phyloP scores from a whole-genome alignment of 768 basidiomycete species.

The Psilocybe cubensis region DNA sequence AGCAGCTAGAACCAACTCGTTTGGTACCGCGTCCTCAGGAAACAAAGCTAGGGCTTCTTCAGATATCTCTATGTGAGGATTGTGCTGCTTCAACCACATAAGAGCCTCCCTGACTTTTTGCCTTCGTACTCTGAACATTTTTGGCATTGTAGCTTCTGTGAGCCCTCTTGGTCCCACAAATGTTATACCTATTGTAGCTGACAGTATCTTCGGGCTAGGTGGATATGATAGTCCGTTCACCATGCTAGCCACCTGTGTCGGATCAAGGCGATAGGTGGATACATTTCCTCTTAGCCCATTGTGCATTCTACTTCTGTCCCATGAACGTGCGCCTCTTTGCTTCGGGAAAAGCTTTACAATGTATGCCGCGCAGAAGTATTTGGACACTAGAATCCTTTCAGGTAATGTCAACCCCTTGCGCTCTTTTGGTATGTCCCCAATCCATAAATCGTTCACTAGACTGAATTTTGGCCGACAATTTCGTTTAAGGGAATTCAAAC shows the following conservation, averaged over 20 bases:
- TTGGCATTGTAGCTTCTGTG: neutral
- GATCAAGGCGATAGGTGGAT: constrained; percentile 30
- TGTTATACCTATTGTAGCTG: constrained; percentile 15
- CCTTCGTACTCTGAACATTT: constrained; percentile 20
- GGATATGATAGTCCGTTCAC: neutral
- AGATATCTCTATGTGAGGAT: constrained; percentile 11
- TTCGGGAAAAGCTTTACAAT: constrained; percentile 31
- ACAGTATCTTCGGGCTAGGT: neutral
- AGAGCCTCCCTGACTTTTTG: constrained; percentile 5
- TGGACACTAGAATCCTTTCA: constrained; percentile 32
- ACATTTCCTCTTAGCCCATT: constrained; percentile 26
- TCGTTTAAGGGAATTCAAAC: neutral
- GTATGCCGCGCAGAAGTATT: constrained; percentile 27
- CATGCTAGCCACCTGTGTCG: constrained; percentile 13
- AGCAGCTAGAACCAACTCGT: constrained; percentile 24
- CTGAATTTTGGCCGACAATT: constrained; percentile 17
- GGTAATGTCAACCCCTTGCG: constrained; percentile 27
- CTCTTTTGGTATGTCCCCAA: constrained; percentile 29
- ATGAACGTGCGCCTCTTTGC: constrained; percentile 1
- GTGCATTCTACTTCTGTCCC: constrained; percentile 19
- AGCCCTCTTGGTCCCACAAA: constrained; percentile 13
- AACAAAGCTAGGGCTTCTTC: constrained; percentile 20
- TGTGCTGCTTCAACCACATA: constrained; percentile 15
- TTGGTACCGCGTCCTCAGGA: constrained; percentile 36
- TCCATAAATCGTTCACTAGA: constrained; percentile 38